Conservation (phyloP, 2,329 filamentous ascomycete species). For the Biscogniauxia marginata region DNA sequence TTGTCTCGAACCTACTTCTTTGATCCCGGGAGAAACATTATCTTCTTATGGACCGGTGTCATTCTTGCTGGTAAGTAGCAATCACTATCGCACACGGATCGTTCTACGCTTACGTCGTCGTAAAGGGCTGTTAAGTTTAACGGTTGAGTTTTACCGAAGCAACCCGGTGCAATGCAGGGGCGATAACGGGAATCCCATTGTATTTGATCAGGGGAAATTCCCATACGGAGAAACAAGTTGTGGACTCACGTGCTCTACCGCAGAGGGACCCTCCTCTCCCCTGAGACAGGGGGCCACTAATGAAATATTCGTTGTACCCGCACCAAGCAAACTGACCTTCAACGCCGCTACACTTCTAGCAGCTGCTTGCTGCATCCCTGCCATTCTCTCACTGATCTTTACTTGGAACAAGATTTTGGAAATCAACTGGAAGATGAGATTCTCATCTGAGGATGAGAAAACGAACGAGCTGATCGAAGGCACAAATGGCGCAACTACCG, state of each 20-base stretch:
- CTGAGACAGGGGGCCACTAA: slow-evolving; percentile 55
- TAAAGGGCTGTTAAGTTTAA: slow-evolving; percentile 58
- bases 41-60: slow-evolving; percentile 64
- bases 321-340: slow-evolving; percentile 55
- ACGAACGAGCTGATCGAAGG: slow-evolving; percentile 46
- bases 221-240: slow-evolving; percentile 44
- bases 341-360: slow-evolving; percentile 59
- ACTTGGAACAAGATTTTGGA: slow-evolving; percentile 65
- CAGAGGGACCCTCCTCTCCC: slow-evolving; percentile 50
- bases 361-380: slow-evolving; percentile 64
- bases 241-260: slow-evolving; percentile 40
- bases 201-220: slow-evolving; percentile 39
- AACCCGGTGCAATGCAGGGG: slow-evolving; percentile 44
- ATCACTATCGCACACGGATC: background rate
- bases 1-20: slow-evolving; percentile 64
- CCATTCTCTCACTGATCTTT: slow-evolving; percentile 56
- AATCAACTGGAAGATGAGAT: slow-evolving; percentile 55
- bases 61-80: slow-evolving; percentile 53
- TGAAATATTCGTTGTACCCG: slow-evolving; percentile 63
- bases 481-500: slow-evolving; percentile 53
- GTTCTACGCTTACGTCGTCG: background rate
- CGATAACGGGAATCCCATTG: slow-evolving; percentile 36
- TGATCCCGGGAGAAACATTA: slow-evolving; percentile 61
- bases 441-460: slow-evolving; percentile 33
- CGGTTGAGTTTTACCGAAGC: slow-evolving; percentile 63